Conservation (phyloP, 2,329 filamentous ascomycete genomes). For the Lasiodiplodia sp. region DNA sequence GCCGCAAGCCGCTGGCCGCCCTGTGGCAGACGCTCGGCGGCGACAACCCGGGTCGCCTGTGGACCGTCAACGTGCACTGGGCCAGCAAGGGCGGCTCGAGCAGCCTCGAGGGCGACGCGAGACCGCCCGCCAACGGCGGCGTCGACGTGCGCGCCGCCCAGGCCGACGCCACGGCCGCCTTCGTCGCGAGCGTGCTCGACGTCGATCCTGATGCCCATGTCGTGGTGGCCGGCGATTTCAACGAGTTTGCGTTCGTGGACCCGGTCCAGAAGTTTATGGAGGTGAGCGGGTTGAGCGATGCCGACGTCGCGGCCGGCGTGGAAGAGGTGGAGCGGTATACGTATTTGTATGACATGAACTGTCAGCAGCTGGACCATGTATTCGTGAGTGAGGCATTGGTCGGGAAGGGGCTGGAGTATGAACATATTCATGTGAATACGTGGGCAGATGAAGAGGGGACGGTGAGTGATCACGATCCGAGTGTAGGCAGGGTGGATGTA, state of each 20-base stretch:
- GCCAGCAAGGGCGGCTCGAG: slow-evolving; percentile 69
- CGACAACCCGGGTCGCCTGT: slow-evolving; percentile 63
- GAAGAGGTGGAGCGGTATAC: slow-evolving; percentile 69
- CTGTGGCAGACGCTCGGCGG: slow-evolving; percentile 64
- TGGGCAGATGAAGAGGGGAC: slow-evolving; percentile 66
- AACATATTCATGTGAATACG: slow-evolving; percentile 76
- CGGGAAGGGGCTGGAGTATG: slow-evolving; percentile 55
- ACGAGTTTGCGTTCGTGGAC: slow-evolving; percentile 71
- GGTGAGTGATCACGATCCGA: slow-evolving; percentile 74
- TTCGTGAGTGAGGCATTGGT: slow-evolving; percentile 66
- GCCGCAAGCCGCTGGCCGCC: slow-evolving; percentile 72
- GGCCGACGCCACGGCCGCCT: slow-evolving; percentile 62
- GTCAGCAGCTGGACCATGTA: slow-evolving; percentile 74
- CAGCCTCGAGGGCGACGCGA: slow-evolving; percentile 68
- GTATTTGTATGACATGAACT: slow-evolving; percentile 74
- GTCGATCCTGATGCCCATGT: slow-evolving; percentile 64
- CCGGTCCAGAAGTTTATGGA: slow-evolving; percentile 64
- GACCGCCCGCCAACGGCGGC: slow-evolving; percentile 71
- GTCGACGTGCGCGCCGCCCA: slow-evolving; percentile 65
- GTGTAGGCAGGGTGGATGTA: slow-evolving; percentile 68
- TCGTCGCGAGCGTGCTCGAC: slow-evolving; percentile 56
- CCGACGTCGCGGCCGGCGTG: slow-evolving; percentile 66
- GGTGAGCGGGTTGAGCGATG: slow-evolving; percentile 64
- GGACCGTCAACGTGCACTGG: slow-evolving; percentile 76
- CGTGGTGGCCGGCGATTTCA: slow-evolving; percentile 72